Percentiles rank a stretch among this genome's conserved stretches.
These are phyloP conservation scores for Parachaetomium inaequale DNA, from an alignment of 495 filamentous ascomycete species.

Conservation along the genomic window DNA sequence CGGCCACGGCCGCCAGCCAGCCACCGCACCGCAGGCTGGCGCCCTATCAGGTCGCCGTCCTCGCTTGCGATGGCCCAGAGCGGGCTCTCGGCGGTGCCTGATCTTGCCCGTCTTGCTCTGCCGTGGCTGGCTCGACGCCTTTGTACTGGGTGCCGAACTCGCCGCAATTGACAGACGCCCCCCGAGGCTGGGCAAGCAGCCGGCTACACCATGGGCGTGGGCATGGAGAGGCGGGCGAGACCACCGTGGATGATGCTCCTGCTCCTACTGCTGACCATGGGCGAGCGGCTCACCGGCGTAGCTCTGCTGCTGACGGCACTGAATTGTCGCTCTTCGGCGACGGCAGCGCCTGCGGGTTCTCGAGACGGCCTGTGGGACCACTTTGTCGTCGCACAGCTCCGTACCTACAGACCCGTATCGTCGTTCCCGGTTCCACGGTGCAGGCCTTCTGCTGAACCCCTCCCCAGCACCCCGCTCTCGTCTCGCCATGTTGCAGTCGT, in stretches of 20 bases:
- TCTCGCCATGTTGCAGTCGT: background rate
- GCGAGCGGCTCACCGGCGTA: background rate
- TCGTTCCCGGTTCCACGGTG: constrained; percentile 22
- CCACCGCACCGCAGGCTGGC: constrained; percentile 20
- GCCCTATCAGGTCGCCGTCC: background rate
- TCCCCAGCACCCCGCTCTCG: background rate
- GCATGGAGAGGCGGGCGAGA: background rate
- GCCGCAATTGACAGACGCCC: background rate
- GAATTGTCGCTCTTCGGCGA: background rate
- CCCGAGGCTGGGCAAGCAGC: no score
- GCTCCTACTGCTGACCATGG: background rate
- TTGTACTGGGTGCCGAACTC: background rate
- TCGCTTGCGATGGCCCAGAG: background rate
- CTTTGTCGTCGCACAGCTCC: constrained; percentile 12
- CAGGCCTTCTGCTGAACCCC: constrained; percentile 4
- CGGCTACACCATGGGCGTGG: background rate
- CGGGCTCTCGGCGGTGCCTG: constrained; percentile 3
- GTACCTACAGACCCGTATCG: constrained; percentile 23
- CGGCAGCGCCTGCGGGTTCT: background rate
- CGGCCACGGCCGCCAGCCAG: constrained; percentile 18
- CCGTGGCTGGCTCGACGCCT: background rate
- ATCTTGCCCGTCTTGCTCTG: background rate
- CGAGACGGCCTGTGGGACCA: background rate
- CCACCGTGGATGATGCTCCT: no score
- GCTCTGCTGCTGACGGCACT: background rate